Conservation (phyloP, 768 basidiomycete genomes). For the Sporobolomyces roseus region DNA sequence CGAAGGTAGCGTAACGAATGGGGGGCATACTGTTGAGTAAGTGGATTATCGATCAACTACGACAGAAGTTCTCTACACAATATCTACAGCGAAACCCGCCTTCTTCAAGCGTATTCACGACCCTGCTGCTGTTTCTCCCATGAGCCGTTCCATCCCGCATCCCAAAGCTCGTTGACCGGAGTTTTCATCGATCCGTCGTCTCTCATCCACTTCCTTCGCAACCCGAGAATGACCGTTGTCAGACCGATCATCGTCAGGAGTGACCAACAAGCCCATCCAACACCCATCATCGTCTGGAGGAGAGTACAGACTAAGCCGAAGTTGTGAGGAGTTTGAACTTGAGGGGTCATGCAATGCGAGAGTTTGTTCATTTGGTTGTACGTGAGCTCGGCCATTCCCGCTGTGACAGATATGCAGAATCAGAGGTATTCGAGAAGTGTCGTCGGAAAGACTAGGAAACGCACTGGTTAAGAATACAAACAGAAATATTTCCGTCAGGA, state of each 20-base stretch:
- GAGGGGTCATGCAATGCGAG: slow-evolving; percentile 9
- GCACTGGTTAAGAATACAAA: slow-evolving; percentile 13
- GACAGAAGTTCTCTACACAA: too few species aligned
- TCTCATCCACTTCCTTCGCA: background rate
- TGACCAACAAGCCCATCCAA: slow-evolving; percentile 9
- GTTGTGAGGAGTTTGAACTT: background rate
- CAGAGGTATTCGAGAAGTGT: background rate
- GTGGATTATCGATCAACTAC: too few species aligned
- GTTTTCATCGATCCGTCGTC: background rate
- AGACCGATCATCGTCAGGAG: background rate
- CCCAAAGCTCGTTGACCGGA: slow-evolving; percentile 8
- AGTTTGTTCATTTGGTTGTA: slow-evolving; percentile 15
- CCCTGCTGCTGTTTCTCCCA: slow-evolving; percentile 15
- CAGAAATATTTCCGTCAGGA: background rate
- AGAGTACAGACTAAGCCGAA: slow-evolving; percentile 14
- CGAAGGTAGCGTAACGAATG: too few species aligned
- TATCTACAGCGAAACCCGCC: too few species aligned
- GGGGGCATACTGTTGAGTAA: too few species aligned
- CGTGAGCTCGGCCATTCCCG: slow-evolving; percentile 7
- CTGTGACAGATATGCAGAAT: background rate
- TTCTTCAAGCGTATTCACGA: background rate
- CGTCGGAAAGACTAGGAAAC: background rate
- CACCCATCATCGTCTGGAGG: slow-evolving; percentile 9
- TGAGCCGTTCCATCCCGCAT: slow-evolving; percentile 1
- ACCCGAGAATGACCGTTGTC: background rate